Conservation (phyloP, 768 basidiomycete genomes). For the Steccherinum ochraceum region DNA sequence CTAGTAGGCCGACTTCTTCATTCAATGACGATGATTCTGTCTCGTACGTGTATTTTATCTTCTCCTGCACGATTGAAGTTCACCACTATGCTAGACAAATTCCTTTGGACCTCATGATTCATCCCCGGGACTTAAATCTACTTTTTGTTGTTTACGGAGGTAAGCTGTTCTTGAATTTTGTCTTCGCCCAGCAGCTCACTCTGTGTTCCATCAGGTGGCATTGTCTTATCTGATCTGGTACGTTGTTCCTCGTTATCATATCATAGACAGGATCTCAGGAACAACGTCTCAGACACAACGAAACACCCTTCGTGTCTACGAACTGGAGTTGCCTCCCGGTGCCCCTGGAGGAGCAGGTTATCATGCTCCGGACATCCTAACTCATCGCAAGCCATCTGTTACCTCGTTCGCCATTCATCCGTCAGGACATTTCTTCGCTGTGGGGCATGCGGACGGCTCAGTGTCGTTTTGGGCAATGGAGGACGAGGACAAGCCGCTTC, state of each 20-base stretch:
- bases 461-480: slow-evolving; percentile 80
- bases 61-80: background rate
- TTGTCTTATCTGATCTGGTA: slow-evolving; percentile 56
- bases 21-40: slow-evolving; percentile 19
- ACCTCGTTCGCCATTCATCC: slow-evolving; percentile 72
- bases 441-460: slow-evolving; percentile 77
- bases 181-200: slow-evolving; percentile 3
- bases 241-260: slow-evolving; percentile 10
- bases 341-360: slow-evolving; percentile 76
- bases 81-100: too few relatives aligned
- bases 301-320: slow-evolving; percentile 54
- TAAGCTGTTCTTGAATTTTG: slow-evolving; percentile 21
- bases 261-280: too few relatives aligned
- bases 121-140: slow-evolving; percentile 69
- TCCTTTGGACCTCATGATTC: slow-evolving; percentile 55
- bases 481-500: slow-evolving; percentile 69
- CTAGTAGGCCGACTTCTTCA: slow-evolving; percentile 35
- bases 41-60: slow-evolving; percentile 27
- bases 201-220: slow-evolving; percentile 46
- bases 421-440: slow-evolving; percentile 67
- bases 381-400: slow-evolving; percentile 61
- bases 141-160: slow-evolving; percentile 74
- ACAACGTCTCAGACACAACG: slow-evolving; percentile 46
- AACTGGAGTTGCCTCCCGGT: slow-evolving; percentile 68
- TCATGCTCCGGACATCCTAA: slow-evolving; percentile 55